phyloP scores from a whole-genome alignment of 257 asterid species.

The Capsicum rhomboideum region DNA sequence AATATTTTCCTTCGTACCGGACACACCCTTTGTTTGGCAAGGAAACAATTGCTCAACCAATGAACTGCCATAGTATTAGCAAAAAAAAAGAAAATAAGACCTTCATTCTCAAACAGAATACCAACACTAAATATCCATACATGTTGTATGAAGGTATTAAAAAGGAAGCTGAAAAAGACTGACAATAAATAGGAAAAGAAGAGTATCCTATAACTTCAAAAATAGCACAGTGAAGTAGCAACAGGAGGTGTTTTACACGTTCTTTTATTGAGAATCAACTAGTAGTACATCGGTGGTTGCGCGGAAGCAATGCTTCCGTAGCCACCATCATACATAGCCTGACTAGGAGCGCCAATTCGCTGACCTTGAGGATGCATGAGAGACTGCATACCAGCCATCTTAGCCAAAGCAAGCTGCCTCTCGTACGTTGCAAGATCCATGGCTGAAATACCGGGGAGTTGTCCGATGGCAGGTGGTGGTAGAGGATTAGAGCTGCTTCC shows the following conservation, averaged over 20 bases:
- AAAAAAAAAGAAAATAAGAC: background rate
- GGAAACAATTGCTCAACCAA: background rate
- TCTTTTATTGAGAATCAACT: conserved; percentile 5
- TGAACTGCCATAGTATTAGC: background rate
- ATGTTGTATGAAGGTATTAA: too few species aligned
- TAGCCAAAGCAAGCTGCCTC: conserved; percentile 51
- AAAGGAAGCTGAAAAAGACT: background rate
- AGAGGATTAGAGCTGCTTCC: conserved; percentile 70
- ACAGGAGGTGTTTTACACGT: background rate
- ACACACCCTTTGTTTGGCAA: too few species aligned
- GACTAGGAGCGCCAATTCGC: conserved; percentile 45
- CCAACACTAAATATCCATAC: background rate
- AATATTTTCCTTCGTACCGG: too few species aligned
- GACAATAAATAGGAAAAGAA: background rate
- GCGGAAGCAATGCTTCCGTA: conserved; percentile 32
- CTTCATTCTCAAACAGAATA: background rate
- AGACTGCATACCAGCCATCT: conserved; percentile 51
- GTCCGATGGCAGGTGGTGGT: conserved; percentile 58
- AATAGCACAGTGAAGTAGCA: background rate
- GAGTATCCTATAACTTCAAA: background rate
- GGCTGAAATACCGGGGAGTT: conserved; percentile 44
- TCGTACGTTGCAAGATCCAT: conserved; percentile 57
- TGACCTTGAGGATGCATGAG: conserved; percentile 59
- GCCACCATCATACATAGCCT: conserved; percentile 45
- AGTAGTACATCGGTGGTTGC: conserved; percentile 55